Conservation (phyloP, 129 eudicot genomes). For the Erigeron canadensis region DNA sequence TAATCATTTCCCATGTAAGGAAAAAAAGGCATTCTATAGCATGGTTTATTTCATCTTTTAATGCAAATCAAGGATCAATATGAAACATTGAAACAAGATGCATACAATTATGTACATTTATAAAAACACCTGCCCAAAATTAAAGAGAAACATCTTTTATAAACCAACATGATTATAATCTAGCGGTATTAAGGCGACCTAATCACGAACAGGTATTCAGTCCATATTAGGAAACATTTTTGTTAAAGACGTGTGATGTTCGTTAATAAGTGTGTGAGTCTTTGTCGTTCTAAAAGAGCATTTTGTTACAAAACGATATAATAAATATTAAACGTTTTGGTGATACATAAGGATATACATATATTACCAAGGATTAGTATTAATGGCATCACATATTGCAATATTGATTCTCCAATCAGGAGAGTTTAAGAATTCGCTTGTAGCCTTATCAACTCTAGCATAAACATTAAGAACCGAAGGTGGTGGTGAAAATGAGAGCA, state of each 20-base stretch:
- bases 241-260: too few relatives aligned
- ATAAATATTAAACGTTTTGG: background rate
- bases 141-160: too few relatives aligned
- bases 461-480: conserved; percentile 55
- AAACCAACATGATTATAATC: too few relatives aligned
- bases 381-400: conserved; percentile 72
- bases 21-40: too few relatives aligned
- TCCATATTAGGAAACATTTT: too few relatives aligned
- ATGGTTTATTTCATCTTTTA: background rate
- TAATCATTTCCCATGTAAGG: too few relatives aligned
- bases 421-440: conserved; percentile 78
- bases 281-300: too few relatives aligned
- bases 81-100: background rate
- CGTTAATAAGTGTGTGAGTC: too few relatives aligned
- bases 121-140: background rate
- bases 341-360: background rate
- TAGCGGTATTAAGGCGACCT: too few relatives aligned
- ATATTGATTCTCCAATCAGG: conserved; percentile 96
- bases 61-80: conserved; percentile 9
- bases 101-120: too few relatives aligned
- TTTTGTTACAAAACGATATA: background rate
- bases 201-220: too few relatives aligned
- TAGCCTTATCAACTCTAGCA: conserved; percentile 86
- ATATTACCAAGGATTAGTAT: conserved; percentile 64
- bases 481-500: conserved; percentile 45